These are phyloP conservation scores for Pleurotus salmoneostramineus DNA, from an alignment of 768 basidiomycete species.

Conservation along the genomic window DNA sequence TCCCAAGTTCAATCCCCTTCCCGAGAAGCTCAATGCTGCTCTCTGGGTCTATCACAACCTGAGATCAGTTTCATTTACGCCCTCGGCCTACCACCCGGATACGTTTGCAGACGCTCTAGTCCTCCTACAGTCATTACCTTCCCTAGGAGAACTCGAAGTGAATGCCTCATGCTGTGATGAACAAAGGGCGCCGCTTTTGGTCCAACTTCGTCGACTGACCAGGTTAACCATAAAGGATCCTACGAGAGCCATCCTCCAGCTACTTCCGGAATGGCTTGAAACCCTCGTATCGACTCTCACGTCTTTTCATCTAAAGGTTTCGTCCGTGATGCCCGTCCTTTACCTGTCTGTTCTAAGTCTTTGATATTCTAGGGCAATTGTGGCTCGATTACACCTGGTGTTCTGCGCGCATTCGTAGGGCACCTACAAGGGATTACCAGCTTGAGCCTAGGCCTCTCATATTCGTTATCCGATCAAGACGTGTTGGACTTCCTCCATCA, in stretches of 20 bases:
- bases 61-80: slow-evolving; percentile 25
- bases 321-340: slow-evolving; percentile 8
- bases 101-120: slow-evolving; percentile 26
- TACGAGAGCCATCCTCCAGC: slow-evolving; percentile 33
- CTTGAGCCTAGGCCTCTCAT: slow-evolving; percentile 52
- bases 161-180: slow-evolving; percentile 33
- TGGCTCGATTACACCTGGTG: slow-evolving; percentile 61
- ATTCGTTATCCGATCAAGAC: slow-evolving; percentile 52
- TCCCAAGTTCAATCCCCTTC: slow-evolving; percentile 25
- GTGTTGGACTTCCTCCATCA: slow-evolving; percentile 43
- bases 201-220: slow-evolving; percentile 23
- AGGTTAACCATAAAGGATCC: slow-evolving; percentile 31
- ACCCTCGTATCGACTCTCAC: slow-evolving; percentile 27
- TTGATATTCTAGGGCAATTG: slow-evolving; percentile 43
- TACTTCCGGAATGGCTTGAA: slow-evolving; percentile 41
- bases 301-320: slow-evolving; percentile 40
- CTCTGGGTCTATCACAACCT: slow-evolving; percentile 29
- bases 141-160: slow-evolving; percentile 26
- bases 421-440: slow-evolving; percentile 28
- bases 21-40: slow-evolving; percentile 22
- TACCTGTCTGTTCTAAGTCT: background rate
- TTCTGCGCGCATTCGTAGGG: slow-evolving; percentile 41
- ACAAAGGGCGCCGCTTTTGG: slow-evolving; percentile 22
- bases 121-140: slow-evolving; percentile 13
- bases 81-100: slow-evolving; percentile 27